A percentile compares a stretch with the other conserved stretches of the same genome.
Conservation (phyloP, 345 rosid genomes). For the Salix udensis region DNA sequence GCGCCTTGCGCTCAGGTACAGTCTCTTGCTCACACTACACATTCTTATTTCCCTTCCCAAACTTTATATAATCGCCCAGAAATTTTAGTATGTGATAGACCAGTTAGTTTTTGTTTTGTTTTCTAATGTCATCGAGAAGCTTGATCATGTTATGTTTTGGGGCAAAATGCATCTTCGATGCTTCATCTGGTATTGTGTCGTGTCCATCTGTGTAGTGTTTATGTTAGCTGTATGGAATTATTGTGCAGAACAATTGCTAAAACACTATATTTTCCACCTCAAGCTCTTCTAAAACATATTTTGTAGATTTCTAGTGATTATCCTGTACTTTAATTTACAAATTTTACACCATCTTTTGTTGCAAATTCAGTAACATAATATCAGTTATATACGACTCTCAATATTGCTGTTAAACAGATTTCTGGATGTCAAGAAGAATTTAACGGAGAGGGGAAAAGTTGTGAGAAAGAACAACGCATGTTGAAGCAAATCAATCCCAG, state of each 20-base stretch:
- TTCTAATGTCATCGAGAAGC: background rate
- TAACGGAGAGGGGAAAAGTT: constrained; percentile 35
- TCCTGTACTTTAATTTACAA: background rate
- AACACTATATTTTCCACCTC: background rate
- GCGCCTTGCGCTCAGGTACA: constrained; percentile 55
- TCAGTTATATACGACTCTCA: constrained; percentile 14
- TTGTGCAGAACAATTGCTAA: background rate
- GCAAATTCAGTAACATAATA: constrained; percentile 1
- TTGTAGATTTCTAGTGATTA: background rate
- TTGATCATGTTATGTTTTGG: background rate
- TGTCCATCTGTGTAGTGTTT: background rate
- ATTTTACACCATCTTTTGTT: background rate
- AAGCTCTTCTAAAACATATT: background rate
- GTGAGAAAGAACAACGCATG: constrained; percentile 20
- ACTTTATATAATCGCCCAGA: background rate
- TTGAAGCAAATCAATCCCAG: constrained; percentile 34
- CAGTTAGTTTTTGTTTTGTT: background rate
- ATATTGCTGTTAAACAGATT: constrained; percentile 39
- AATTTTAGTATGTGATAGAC: background rate
- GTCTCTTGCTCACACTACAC: constrained; percentile 14
- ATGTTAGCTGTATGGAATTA: background rate
- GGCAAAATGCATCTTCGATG: background rate
- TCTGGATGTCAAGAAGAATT: constrained; percentile 34
- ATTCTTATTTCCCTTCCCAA: background rate
- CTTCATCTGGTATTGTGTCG: background rate